Base-by-base conservation (phyloP, 495 filamentous ascomycete genomes). In the Daldinia loculata region DNA sequence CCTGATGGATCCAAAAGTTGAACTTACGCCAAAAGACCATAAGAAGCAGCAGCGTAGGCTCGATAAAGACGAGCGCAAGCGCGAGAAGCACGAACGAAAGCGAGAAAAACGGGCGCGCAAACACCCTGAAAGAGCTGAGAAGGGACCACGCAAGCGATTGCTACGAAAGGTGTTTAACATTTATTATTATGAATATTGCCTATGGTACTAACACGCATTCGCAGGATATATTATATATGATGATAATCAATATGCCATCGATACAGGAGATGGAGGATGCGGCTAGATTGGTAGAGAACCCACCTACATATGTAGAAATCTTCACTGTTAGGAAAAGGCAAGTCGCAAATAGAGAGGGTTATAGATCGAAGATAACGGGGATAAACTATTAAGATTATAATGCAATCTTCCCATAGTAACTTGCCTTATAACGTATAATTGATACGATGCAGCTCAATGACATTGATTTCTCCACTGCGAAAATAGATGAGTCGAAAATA, bases 201-300 rank as follows among this genome's bases (percentile, higher is more conserved):
- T 32, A 32, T 32, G 1, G 30, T 8, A 9, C 8, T 32, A 32
- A 32, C 30, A 0, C 0, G 8, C 8, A 32, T 0, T 32, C 30
- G 1, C 30, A 32, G 69, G 48, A 59, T 34, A 67, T 72, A 36
- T 14, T 72, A 27, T 72, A 72, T 27, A 24, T 72, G 55, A 72
- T 72, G 63, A 72, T 72, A 9, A 55, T 67, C 15, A 68, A 72
- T 14, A 67, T 68, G 60, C 69, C 69, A 1, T 27, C 53, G 19
- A n/a, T 9, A 0, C 59, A 61, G 1, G 59, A 72, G 9, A 72
- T 72, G 69, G 59, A 76, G 51, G 38, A 69, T 27, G 69, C 69
- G 7, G 12, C 4, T n/a, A 71, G 12, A 8, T 0, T 59, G 3
- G 38, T 30, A 36, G n/a, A 29, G 17, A 30, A 34, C 11, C 6